These are phyloP conservation scores for Pyricularia sp. DNA, from an alignment of 2,329 filamentous ascomycete genomes.

Conservation along the genomic window DNA sequence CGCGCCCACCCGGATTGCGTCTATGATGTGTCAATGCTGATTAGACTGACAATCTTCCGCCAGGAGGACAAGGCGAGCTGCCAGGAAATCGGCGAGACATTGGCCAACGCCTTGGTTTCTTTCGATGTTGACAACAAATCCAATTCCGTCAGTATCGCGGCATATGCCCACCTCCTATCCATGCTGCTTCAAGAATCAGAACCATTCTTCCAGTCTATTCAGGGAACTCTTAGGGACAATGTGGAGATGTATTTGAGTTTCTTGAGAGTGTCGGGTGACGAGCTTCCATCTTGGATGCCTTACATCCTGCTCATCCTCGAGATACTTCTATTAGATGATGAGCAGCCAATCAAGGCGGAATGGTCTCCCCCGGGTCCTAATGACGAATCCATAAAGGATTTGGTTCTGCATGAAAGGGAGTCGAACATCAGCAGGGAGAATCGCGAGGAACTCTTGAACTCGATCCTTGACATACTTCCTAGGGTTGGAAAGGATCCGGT, in stretches of 20 bases:
- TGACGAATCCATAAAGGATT: slow-evolving; percentile 36
- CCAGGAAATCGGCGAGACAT: slow-evolving; percentile 69
- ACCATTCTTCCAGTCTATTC: slow-evolving; percentile 68
- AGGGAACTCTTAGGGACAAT: slow-evolving; percentile 67
- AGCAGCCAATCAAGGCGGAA: slow-evolving; percentile 63
- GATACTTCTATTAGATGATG: slow-evolving; percentile 80
- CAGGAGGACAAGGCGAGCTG: slow-evolving; percentile 42
- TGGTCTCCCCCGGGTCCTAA: slow-evolving; percentile 54
- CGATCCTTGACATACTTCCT: slow-evolving; percentile 75
- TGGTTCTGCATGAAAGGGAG: slow-evolving; percentile 51
- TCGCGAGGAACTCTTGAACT: slow-evolving; percentile 62
- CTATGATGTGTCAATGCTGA: slow-evolving; percentile 83
- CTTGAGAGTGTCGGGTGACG: slow-evolving; percentile 59
- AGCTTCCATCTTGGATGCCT: slow-evolving; percentile 83
- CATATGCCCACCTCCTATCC: slow-evolving; percentile 86
- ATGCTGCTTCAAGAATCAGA: slow-evolving; percentile 72
- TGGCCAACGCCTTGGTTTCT: slow-evolving; percentile 75
- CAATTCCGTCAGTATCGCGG: slow-evolving; percentile 57
- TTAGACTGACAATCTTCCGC: slow-evolving; percentile 61
- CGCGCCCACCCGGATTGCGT: slow-evolving; percentile 81
- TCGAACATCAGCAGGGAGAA: slow-evolving; percentile 54
- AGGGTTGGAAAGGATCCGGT: slow-evolving; percentile 80
- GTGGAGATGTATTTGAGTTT: slow-evolving; percentile 70
- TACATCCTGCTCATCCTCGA: slow-evolving; percentile 87
- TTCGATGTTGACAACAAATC: slow-evolving; percentile 55